Evolutionary conservation across 83 land plant species (phyloP).

Genomic region (Isoetes engelmannii): DNA sequence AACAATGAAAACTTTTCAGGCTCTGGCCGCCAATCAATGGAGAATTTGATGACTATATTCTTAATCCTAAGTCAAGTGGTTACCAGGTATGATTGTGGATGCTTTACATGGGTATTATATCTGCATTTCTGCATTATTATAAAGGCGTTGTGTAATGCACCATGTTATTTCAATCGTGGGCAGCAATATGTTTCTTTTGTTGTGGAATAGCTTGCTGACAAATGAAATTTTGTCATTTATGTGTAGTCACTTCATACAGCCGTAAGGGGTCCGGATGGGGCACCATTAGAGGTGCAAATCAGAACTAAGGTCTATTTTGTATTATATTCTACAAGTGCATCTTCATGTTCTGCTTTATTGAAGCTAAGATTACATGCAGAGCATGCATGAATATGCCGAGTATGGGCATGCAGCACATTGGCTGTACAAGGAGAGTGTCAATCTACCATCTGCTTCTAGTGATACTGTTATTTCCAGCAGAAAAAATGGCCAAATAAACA

Average conservation of each 20-base stretch:
- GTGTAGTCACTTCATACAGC: slow-evolving; percentile 92
- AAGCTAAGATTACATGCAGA: slow-evolving; percentile 27
- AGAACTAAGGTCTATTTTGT: slow-evolving; percentile 69
- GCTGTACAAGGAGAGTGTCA: slow-evolving; percentile 67
- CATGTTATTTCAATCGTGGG: not conserved
- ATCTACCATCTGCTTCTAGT: too few species aligned
- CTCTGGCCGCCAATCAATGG: slow-evolving; percentile 94
- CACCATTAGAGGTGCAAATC: slow-evolving; percentile 91
- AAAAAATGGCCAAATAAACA: too few species aligned
- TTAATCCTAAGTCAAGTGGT: slow-evolving; percentile 95
- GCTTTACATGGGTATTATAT: not conserved
- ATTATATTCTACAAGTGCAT: not conserved
- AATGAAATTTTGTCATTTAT: not conserved
- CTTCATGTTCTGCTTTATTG: slow-evolving; percentile 9
- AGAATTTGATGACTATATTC: slow-evolving; percentile 94
- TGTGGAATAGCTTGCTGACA: not conserved
- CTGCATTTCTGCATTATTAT: not conserved
- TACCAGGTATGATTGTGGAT: slow-evolving; percentile 59
- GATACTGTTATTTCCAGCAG: too few species aligned
- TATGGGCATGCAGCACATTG: slow-evolving; percentile 96
- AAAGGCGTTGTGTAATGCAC: not conserved
- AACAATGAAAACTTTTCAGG: slow-evolving; percentile 24
- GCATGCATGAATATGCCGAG: slow-evolving; percentile 96
- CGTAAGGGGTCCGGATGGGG: slow-evolving; percentile 83
- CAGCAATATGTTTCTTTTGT: not conserved